phyloP scores from a whole-genome alignment of 164 flowering plant species.

The Aristolochia contorta region DNA sequence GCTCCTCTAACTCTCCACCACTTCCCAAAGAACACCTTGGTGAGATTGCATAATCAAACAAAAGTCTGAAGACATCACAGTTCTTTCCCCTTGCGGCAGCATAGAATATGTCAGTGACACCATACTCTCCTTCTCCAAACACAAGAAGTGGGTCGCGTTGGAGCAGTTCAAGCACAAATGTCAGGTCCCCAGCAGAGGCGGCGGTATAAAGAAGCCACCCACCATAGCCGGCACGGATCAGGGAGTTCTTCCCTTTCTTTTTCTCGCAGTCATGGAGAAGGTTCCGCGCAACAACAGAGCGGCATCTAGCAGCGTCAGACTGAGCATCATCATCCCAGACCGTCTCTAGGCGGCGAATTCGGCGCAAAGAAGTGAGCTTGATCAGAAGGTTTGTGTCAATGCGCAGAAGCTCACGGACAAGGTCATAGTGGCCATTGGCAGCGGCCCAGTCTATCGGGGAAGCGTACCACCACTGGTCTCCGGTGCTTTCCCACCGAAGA shows the following conservation, averaged over 20 bases:
- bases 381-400: conserved; percentile 77
- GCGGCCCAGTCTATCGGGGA: conserved; percentile 87
- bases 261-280: conserved; percentile 50
- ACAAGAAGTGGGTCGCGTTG: conserved; percentile 58
- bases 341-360: conserved; percentile 83
- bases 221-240: conserved; percentile 79
- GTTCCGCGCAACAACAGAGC: conserved; percentile 50
- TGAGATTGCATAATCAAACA: conserved; percentile 39
- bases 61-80: conserved; percentile 54
- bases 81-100: conserved; percentile 83
- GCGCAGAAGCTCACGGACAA: conserved; percentile 74
- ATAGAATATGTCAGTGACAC: conserved; percentile 73
- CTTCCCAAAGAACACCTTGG: conserved; percentile 15
- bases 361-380: conserved; percentile 79
- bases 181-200: conserved; percentile 82
- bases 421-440: conserved; percentile 74
- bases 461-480: conserved; percentile 98
- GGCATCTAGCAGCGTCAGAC: conserved; percentile 50
- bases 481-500: conserved; percentile 93
- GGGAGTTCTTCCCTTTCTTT: conserved; percentile 31
- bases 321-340: conserved; percentile 83
- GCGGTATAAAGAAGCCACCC: conserved; percentile 98
- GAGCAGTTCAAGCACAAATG: conserved; percentile 51
- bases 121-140: conserved; percentile 90
- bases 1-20: conserved; percentile 21